These are phyloP conservation scores for Nothophaeocryptopus gaeumannii DNA, from an alignment of 2,329 filamentous ascomycete species.

Conservation along the genomic window DNA sequence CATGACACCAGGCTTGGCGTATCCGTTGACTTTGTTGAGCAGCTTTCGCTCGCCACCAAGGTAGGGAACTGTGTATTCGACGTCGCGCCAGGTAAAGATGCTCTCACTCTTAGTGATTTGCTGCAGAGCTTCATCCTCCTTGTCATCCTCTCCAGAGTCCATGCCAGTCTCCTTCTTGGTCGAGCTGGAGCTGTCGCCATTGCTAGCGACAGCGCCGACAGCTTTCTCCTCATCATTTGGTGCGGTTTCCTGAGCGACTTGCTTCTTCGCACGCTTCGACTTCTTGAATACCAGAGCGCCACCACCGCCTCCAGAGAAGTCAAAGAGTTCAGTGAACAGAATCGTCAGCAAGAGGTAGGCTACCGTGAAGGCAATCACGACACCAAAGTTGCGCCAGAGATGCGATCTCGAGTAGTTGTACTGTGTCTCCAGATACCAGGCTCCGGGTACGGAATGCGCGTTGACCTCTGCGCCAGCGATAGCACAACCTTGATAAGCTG, in stretches of 20 bases:
- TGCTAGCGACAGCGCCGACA: conserved; percentile 18
- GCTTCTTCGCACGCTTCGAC: conserved; percentile 58
- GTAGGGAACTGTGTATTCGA: conserved; percentile 71
- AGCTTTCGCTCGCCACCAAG: conserved; percentile 61
- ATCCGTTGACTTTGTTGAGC: conserved; percentile 69
- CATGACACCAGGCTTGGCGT: conserved; percentile 75
- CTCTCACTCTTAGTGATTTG: conserved; percentile 57
- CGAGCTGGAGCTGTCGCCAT: conserved; percentile 32
- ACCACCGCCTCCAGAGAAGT: conserved; percentile 61
- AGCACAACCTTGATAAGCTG: conserved; percentile 61
- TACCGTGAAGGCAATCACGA: conserved; percentile 71
- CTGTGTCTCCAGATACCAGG: conserved; percentile 53
- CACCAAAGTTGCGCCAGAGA: conserved; percentile 72
- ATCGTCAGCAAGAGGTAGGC: conserved; percentile 72
- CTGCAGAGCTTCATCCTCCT: conserved; percentile 43
- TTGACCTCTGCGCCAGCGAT: conserved; percentile 57
- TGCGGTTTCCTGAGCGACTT: conserved; percentile 47
- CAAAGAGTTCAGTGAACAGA: conserved; percentile 65
- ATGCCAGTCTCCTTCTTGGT: conserved; percentile 30
- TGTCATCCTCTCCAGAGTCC: conserved; percentile 30
- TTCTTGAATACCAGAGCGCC: conserved; percentile 71
- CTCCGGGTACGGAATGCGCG: conserved; percentile 51
- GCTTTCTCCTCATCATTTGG: conserved; percentile 59
- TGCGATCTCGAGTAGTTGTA: conserved; percentile 59
- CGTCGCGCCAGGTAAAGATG: conserved; percentile 68